phyloP scores from a whole-genome alignment of 2,329 filamentous ascomycete species.

The Talaromyces sp. region DNA sequence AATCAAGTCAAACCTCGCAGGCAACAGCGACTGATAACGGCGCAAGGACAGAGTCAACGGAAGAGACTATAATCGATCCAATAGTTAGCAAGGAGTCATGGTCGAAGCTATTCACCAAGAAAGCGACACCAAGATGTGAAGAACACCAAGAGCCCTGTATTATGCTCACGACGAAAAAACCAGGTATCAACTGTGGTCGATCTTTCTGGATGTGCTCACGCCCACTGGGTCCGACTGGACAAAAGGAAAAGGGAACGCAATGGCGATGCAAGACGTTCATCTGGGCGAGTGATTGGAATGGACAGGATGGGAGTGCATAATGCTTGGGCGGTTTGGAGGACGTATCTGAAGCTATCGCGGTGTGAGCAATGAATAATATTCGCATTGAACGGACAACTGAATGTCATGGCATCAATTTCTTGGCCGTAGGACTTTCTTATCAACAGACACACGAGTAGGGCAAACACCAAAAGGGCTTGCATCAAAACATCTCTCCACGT shows the following conservation, averaged over 20 bases:
- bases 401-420: background rate
- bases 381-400: background rate
- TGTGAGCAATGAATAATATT: background rate
- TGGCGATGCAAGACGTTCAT: slow-evolving; percentile 88
- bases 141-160: slow-evolving; percentile 81
- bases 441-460: background rate
- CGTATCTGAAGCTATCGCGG: background rate
- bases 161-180: slow-evolving; percentile 79
- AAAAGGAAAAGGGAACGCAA: slow-evolving; percentile 77
- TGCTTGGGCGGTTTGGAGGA: background rate
- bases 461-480: background rate
- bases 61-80: slow-evolving; percentile 59
- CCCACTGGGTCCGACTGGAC: slow-evolving; percentile 80
- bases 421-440: background rate
- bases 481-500: background rate
- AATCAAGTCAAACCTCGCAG: background rate
- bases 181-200: slow-evolving; percentile 72
- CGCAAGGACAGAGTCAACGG: slow-evolving; percentile 22
- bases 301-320: slow-evolving; percentile 12
- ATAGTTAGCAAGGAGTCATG: slow-evolving; percentile 76
- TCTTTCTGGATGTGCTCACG: slow-evolving; percentile 67
- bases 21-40: background rate
- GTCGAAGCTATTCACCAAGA: slow-evolving; percentile 77
- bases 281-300: slow-evolving; percentile 63
- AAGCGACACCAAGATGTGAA: slow-evolving; percentile 73